A percentile compares a stretch with the other conserved stretches of the same genome.
Conservation (phyloP, 2,329 filamentous ascomycete genomes). For the Didymellaceae sp. region DNA sequence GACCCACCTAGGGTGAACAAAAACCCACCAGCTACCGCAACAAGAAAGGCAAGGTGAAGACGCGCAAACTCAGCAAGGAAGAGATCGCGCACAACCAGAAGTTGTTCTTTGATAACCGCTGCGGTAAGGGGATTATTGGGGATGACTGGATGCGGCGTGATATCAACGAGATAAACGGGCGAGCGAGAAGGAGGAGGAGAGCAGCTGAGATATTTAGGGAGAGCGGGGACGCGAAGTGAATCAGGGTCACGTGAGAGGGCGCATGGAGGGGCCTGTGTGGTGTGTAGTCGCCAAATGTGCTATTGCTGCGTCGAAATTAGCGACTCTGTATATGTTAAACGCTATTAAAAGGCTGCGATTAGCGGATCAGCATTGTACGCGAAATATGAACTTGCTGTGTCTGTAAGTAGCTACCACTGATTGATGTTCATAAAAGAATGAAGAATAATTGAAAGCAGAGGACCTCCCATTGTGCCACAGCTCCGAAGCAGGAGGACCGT, state of each 20-base stretch:
- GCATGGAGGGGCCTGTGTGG: too few relatives aligned
- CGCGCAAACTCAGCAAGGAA: slow-evolving; percentile 18
- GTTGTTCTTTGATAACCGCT: slow-evolving; percentile 28
- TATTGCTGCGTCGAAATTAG: too few relatives aligned
- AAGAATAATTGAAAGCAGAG: not conserved
- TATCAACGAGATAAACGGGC: not conserved
- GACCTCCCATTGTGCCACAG: not conserved
- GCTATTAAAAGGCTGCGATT: too few relatives aligned
- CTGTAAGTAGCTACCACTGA: too few relatives aligned
- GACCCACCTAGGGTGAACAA: slow-evolving; percentile 22
- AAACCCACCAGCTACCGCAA: slow-evolving; percentile 21
- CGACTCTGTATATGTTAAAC: too few relatives aligned
- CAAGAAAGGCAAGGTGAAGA: slow-evolving; percentile 22
- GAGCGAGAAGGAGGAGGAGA: not conserved
- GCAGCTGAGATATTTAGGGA: not conserved
- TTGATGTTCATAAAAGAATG: too few relatives aligned
- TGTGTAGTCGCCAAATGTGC: too few relatives aligned
- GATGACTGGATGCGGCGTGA: slow-evolving; percentile 35
- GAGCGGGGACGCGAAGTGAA: not conserved
- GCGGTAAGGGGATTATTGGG: slow-evolving; percentile 27
- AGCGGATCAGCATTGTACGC: too few relatives aligned
- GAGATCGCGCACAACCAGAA: slow-evolving; percentile 23
- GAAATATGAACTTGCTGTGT: not conserved
- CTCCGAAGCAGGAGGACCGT: not conserved
- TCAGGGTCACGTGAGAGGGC: not conserved